These are phyloP conservation scores for Nitzschia putrida DNA, from an alignment of 108 stramenopile genomes.

Conservation along the genomic window DNA sequence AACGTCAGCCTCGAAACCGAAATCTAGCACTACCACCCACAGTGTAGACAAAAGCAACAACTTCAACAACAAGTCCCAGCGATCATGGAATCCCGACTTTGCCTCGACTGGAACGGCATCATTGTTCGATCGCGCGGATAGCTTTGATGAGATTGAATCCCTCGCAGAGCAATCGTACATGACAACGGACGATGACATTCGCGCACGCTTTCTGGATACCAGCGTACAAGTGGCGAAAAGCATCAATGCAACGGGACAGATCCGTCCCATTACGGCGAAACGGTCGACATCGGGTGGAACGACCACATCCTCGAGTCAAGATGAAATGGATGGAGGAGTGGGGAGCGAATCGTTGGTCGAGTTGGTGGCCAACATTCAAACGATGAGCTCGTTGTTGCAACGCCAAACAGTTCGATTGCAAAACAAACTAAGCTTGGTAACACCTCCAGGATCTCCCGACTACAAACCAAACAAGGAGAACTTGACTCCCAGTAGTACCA, in stretches of 20 bases:
- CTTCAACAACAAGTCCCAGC: too few species aligned
- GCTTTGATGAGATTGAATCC: background rate
- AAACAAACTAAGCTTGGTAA: background rate
- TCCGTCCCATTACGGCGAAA: background rate
- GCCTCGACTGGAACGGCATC: too few species aligned
- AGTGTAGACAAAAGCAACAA: too few species aligned
- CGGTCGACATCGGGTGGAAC: too few species aligned
- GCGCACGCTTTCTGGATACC: background rate
- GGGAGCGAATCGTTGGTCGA: background rate
- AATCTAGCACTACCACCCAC: too few species aligned
- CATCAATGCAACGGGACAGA: slow-evolving; percentile 4
- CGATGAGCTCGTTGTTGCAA: slow-evolving; percentile 6
- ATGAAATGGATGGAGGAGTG: too few species aligned
- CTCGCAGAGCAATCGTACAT: background rate
- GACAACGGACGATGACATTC: slow-evolving; percentile 1
- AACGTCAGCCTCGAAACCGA: too few species aligned
- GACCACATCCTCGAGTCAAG: too few species aligned
- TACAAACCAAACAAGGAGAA: background rate
- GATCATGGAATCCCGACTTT: too few species aligned
- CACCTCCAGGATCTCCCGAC: background rate
- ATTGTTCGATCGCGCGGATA: background rate
- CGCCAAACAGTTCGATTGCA: slow-evolving; percentile 4
- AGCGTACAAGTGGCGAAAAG: background rate
- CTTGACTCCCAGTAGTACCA: background rate
- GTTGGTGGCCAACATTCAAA: slow-evolving; percentile 5